A percentile compares a stretch with the other conserved stretches of the same genome.
Evolutionary conservation across 2,329 filamentous ascomycete genomes (phyloP).

Genomic region (Fusarium torreyae): DNA sequence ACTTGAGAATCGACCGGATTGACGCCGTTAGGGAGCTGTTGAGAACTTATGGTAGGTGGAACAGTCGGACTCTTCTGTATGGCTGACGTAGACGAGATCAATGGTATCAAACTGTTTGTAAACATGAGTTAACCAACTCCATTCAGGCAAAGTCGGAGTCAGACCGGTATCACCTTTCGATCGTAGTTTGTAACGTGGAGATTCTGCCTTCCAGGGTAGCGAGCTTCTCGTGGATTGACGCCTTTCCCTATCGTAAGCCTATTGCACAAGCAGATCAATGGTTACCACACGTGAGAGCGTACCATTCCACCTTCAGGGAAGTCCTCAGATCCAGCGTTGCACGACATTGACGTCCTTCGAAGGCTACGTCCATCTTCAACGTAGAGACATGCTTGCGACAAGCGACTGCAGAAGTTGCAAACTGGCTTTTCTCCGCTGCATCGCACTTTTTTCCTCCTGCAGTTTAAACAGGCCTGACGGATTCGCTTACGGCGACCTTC

Average conservation of each 20-base stretch:
- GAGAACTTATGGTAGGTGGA: too few relatives aligned
- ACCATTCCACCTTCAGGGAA: too few relatives aligned
- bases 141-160: too few relatives aligned
- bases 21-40: slow-evolving; percentile 1
- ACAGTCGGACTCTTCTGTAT: not conserved
- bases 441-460: slow-evolving; percentile 28
- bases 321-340: not conserved
- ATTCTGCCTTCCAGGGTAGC: slow-evolving; percentile 12
- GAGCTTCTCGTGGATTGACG: slow-evolving; percentile 12
- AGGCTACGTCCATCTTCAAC: slow-evolving; percentile 26
- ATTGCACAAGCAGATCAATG: too few relatives aligned
- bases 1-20: fast-evolving
- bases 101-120: too few relatives aligned
- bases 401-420: slow-evolving; percentile 18
- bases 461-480: slow-evolving; percentile 27
- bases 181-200: slow-evolving; percentile 9
- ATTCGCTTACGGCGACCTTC: slow-evolving; percentile 28
- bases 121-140: too few relatives aligned
- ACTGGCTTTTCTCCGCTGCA: slow-evolving; percentile 25
- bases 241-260: slow-evolving; percentile 1
- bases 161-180: slow-evolving; percentile 21
- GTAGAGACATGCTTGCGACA: slow-evolving; percentile 20
- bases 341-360: not conserved
- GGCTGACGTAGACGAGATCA: not conserved
- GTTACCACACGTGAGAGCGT: too few relatives aligned